phyloP scores from a whole-genome alignment of 2,329 filamentous ascomycete species.

The Cytospora piceicola region DNA sequence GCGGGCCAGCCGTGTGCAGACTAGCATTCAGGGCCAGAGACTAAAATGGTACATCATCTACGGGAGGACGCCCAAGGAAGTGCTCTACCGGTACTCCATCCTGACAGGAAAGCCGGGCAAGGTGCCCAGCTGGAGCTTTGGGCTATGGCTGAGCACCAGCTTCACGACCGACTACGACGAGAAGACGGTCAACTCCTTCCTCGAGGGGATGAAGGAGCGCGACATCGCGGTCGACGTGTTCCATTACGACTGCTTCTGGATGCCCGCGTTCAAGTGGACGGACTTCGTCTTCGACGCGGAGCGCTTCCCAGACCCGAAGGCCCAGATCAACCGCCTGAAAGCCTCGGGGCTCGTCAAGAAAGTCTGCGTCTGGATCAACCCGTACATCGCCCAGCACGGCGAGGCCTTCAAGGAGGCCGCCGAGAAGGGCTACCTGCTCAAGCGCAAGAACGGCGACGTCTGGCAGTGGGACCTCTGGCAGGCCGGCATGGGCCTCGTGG shows the following conservation, averaged over 20 bases:
- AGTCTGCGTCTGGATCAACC: slow-evolving; percentile 77
- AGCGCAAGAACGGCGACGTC: slow-evolving; percentile 68
- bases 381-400: slow-evolving; percentile 72
- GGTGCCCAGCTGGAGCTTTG: slow-evolving; percentile 75
- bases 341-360: slow-evolving; percentile 63
- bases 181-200: slow-evolving; percentile 67
- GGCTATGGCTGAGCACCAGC: slow-evolving; percentile 76
- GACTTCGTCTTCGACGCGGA: slow-evolving; percentile 73
- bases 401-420: slow-evolving; percentile 67
- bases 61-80: slow-evolving; percentile 71
- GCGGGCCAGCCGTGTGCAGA: slow-evolving; percentile 71
- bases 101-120: slow-evolving; percentile 68
- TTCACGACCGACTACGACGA: slow-evolving; percentile 77
- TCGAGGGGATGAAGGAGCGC: slow-evolving; percentile 69
- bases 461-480: slow-evolving; percentile 83
- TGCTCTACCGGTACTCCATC: slow-evolving; percentile 67
- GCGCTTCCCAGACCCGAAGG: slow-evolving; percentile 69
- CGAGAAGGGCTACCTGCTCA: slow-evolving; percentile 70
- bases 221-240: slow-evolving; percentile 72
- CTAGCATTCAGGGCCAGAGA: slow-evolving; percentile 68
- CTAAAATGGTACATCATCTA: slow-evolving; percentile 77
- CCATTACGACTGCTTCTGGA: slow-evolving; percentile 80
- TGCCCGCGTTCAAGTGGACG: slow-evolving; percentile 75
- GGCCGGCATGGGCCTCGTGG: slow-evolving; percentile 74
- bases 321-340: slow-evolving; percentile 67